A percentile compares a stretch with the other conserved stretches of the same genome.
Conservation (phyloP, 441 rosid species). For the Brassica balearica region DNA sequence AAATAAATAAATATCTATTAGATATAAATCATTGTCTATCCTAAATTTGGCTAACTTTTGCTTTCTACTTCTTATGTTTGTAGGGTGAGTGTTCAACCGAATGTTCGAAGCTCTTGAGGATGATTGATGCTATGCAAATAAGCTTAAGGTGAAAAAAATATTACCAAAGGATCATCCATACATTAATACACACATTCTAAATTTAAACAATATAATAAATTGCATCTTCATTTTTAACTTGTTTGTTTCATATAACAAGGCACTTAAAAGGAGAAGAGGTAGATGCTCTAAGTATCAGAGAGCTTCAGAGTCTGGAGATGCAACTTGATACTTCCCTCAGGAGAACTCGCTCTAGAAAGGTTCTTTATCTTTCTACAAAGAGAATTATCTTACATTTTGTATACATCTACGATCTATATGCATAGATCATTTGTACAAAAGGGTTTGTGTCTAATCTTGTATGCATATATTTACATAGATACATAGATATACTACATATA, state of each 20-base stretch:
- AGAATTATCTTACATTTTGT: neutral
- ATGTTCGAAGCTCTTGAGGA: slow-evolving; percentile 64
- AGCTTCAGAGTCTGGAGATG: slow-evolving; percentile 84
- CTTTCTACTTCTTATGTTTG: slow-evolving; percentile 14
- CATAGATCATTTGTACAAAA: slow-evolving; percentile 12
- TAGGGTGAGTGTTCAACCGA: slow-evolving; percentile 74
- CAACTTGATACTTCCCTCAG: slow-evolving; percentile 86
- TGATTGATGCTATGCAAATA: slow-evolving; percentile 69
- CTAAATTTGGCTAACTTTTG: neutral
- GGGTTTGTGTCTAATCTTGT: slow-evolving; percentile 6
- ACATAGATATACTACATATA: slow-evolving; percentile 19
- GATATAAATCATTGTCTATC: neutral
- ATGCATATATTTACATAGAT: slow-evolving; percentile 7
- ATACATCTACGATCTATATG: slow-evolving; percentile 15
- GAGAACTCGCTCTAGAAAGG: slow-evolving; percentile 81
- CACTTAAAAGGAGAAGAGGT: slow-evolving; percentile 85
- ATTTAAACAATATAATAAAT: neutral
- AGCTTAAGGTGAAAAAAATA: slow-evolving; percentile 58
- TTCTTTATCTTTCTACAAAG: slow-evolving; percentile 23
- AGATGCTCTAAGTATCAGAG: slow-evolving; percentile 67
- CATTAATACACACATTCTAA: neutral
- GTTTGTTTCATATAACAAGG: slow-evolving; percentile 42
- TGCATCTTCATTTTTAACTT: neutral
- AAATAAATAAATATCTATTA: neutral
- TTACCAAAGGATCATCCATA: neutral